phyloP scores from a whole-genome alignment of 176 grass and related monocot genomes.

The Lolium multiflorum region DNA sequence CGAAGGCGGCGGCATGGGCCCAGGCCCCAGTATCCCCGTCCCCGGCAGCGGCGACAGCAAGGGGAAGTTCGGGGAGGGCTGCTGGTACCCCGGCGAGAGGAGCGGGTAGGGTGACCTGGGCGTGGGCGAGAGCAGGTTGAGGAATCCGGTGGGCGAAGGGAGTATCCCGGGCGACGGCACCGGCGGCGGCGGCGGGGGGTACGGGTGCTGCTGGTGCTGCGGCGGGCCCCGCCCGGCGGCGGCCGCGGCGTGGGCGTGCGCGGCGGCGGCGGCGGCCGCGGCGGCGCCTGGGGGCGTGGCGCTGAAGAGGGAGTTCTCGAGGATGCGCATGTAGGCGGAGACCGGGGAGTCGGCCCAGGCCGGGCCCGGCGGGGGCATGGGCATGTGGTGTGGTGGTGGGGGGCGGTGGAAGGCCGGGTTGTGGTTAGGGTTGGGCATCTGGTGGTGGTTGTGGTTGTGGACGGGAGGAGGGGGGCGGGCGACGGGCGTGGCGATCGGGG shows the following conservation, averaged over 20 bases:
- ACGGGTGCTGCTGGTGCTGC: constrained; percentile 18
- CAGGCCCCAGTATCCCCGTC: constrained; percentile 68
- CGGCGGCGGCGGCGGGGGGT: constrained; percentile 46
- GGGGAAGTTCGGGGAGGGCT: constrained; percentile 68
- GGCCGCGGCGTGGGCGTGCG: background rate
- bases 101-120: constrained; percentile 80
- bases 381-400: constrained; percentile 31
- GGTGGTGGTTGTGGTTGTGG: constrained; percentile 51
- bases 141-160: constrained; percentile 69
- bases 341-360: constrained; percentile 72
- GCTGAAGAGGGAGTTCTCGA: constrained; percentile 80
- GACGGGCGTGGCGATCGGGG: constrained; percentile 68
- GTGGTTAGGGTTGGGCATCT: constrained; percentile 45
- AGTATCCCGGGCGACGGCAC: constrained; percentile 58
- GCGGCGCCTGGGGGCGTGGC: constrained; percentile 50
- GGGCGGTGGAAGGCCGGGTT: constrained; percentile 52
- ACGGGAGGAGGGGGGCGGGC: constrained; percentile 55
- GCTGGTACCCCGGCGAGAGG: constrained; percentile 69
- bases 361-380: constrained; percentile 28
- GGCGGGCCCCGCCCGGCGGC: constrained; percentile 15
- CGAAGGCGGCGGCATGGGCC: constrained; percentile 54
- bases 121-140: constrained; percentile 73
- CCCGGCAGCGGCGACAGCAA: constrained; percentile 64
- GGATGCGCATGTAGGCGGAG: constrained; percentile 86
- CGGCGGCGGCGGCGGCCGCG: background rate